Percentiles rank a stretch among this genome's conserved stretches.
Evolutionary conservation across 257 asterid genomes (phyloP).

Genomic region (Przewalskia tangutica): DNA sequence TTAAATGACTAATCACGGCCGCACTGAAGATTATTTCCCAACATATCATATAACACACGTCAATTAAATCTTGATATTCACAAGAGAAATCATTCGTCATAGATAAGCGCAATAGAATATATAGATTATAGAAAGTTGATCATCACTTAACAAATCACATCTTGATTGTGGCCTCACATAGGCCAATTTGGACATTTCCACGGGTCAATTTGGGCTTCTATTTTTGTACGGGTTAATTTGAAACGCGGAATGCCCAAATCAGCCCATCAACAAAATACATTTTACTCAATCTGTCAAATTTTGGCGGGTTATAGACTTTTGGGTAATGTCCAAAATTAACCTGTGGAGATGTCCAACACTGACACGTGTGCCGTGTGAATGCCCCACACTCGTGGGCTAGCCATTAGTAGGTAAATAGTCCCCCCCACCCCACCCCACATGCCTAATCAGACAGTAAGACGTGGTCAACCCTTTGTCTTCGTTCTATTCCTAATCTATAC

Average conservation of each 20-base stretch:
- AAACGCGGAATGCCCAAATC: not conserved
- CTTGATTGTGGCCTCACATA: not conserved
- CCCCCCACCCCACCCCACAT: not conserved
- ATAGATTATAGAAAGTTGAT: not conserved
- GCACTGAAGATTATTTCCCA: not conserved
- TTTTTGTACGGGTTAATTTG: not conserved
- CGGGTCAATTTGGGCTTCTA: not conserved
- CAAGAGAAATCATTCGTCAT: not conserved
- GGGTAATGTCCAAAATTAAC: not conserved
- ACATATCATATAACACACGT: not conserved
- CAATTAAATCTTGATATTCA: not conserved
- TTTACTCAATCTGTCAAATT: too few relatives aligned
- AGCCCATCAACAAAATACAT: not conserved
- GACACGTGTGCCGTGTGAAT: not conserved
- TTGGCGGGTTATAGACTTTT: too few relatives aligned
- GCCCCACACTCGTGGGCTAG: not conserved
- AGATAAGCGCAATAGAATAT: not conserved
- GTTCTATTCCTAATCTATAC: not conserved
- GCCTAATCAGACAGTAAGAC: not conserved
- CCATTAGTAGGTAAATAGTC: not conserved
- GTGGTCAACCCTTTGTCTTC: not conserved
- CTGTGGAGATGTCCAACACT: not conserved
- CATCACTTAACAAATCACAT: not conserved
- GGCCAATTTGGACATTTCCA: not conserved
- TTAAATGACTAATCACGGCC: too few relatives aligned